Evolutionary conservation across 306 rosid species (phyloP), one percentile per base, ranked within the genome.

Genomic region (Gillenia trifoliata): DNA sequence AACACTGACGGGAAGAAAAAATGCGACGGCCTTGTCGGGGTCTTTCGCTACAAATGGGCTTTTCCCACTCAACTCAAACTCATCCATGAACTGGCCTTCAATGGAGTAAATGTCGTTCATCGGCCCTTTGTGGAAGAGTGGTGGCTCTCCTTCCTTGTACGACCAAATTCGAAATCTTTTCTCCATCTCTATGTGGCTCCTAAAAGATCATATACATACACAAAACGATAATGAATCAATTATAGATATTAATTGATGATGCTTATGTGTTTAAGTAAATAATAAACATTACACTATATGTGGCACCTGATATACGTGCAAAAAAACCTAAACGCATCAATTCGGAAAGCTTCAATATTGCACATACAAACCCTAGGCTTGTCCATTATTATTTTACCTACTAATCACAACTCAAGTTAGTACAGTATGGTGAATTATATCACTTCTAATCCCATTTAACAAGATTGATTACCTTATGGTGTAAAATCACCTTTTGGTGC

Each of bases 61-160:
- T 7, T 19, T 57, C 43, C 66, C 64, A 31, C 26, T 47, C 40
- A 91, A 71, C 78, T 89, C 93, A 4, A 91, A 62, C 79, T 89
- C 93, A 6, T 87, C 90, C 1, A 91, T 91, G 83, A 89, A 85
- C 43, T 83, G 88, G 4, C 97, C 97, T 73, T 87, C 97, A 3
- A 82, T 91, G 47, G 93, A 67, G 76, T 91, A 91, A 28, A 87
- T 91, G 82, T 84, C 79, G 64, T 89, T 91, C 74, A 84, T 38
- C 3, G 97, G 97, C 15, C 90, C 97, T 49, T 69, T 70, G 57
- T 91, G 93, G 17, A 82, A 77, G 25, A 87, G 25, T 29, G 97
- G 97, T 11, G 50, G 85, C 64, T 89, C 93, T 63, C 97, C 93
- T 83, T 91, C 92, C 36, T 65, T 76, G 85, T 91, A 91, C 1